Base-by-base conservation (phyloP, 2,329 filamentous ascomycete species). In the Fusarium sp. region DNA sequence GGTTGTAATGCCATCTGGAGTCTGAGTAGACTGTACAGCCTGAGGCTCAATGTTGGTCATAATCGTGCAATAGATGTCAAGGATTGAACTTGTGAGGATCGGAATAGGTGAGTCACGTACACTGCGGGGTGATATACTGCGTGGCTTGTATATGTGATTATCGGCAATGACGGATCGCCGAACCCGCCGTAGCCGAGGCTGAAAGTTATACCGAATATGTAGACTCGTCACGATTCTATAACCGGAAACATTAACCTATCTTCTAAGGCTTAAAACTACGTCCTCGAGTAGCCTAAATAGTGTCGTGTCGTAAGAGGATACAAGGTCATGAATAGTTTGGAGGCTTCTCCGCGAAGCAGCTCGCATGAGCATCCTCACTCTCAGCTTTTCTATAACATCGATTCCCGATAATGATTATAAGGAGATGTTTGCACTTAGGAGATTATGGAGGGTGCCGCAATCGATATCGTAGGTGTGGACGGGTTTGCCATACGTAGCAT, bases 1-100 rank as follows among this genome's bases (percentile, higher is more conserved):
- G 25, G 43, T 63, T 13, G 61, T 63, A 10, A 63, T 63, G 4
- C 61, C 59, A 46, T 63, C 59, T 6, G 25, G n/a, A 5, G 43
- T 63, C 10, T 57, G 37, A 10, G 59, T 49, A n/a, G 42, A 50
- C 18, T 50, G 43, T 4, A 63, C 50, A 10, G 61, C 61, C 12
- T 45, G 23, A 20, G 50, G 37, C 5, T 57, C 50, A 2, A 18
- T 16, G 9, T 49, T n/a, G 2, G 18, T 3, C 61, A 63, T 63
- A 9, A 1, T 23, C 5, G 7, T 4, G 34, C 0, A 20, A 27
- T 7, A 9, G 3, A 20, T 12, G 9, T 14, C 25, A 18, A 7
- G 12, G 18, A 47, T 10, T 28, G 10, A n/a, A 13, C 8, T 20
- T 20, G 2, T 3, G 7, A 27, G n/a, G 4, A 16, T 12, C 23